Percentiles rank a stretch among this genome's conserved stretches.
Conservation (phyloP, 371 early-diverging fungal genomes). For the Circinella umbellata region DNA sequence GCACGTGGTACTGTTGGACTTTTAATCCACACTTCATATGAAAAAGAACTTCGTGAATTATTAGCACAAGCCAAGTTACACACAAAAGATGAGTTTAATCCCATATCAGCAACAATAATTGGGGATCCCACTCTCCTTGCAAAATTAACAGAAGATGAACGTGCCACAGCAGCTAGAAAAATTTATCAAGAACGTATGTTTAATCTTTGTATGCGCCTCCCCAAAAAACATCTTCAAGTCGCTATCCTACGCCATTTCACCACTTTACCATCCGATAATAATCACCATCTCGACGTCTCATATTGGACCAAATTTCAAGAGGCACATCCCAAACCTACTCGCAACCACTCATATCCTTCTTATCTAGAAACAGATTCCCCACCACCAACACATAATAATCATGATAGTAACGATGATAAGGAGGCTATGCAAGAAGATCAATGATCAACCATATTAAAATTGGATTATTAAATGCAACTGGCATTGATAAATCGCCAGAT, state of each 20-base stretch:
- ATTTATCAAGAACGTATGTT: conserved; percentile 7
- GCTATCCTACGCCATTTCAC: conserved; percentile 7
- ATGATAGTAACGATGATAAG: too few relatives aligned
- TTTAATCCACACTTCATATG: conserved; percentile 2
- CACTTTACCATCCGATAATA: neutral
- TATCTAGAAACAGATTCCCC: too few relatives aligned
- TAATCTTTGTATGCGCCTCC: neutral
- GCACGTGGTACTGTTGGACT: conserved; percentile 7
- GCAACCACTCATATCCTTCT: neutral
- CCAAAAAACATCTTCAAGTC: neutral
- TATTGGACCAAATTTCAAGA: neutral
- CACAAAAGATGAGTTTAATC: neutral
- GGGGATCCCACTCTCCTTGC: neutral
- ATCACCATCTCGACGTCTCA: neutral
- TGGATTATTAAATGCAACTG: too few relatives aligned
- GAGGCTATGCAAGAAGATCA: too few relatives aligned
- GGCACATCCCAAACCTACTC: neutral
- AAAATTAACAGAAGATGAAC: neutral
- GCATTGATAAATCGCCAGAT: too few relatives aligned
- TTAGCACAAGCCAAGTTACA: neutral
- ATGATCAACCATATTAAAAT: too few relatives aligned
- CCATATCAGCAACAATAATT: neutral
- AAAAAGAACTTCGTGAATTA: neutral
- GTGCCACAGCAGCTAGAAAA: neutral
- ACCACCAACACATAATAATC: too few relatives aligned